phyloP scores from a whole-genome alignment of 345 rosid genomes.

The Garcia nutans region DNA sequence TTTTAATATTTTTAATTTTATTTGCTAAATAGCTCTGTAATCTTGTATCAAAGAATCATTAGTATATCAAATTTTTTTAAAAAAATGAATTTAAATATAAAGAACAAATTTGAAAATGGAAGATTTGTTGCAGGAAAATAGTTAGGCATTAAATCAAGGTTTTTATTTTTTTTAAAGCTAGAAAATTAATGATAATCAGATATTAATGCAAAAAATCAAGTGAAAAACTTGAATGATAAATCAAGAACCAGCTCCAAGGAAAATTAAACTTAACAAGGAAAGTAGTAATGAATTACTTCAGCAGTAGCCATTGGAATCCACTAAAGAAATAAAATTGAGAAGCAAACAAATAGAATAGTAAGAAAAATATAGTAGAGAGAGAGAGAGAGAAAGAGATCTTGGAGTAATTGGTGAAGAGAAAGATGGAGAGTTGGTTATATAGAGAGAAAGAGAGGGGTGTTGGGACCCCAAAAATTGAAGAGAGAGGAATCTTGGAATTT shows the following conservation, averaged over 20 bases:
- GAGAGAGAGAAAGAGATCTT: not conserved
- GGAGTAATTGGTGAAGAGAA: constrained; percentile 21
- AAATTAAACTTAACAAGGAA: not conserved
- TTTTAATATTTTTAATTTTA: too few species aligned
- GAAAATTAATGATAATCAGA: too few species aligned
- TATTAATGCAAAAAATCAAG: not conserved
- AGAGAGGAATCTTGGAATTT: too few species aligned
- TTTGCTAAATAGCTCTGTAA: too few species aligned
- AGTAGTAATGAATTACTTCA: constrained; percentile 39
- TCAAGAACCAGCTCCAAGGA: not conserved
- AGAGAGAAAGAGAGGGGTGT: constrained; percentile 10
- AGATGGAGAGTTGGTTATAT: constrained; percentile 37
- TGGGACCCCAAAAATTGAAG: too few species aligned
- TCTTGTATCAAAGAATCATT: too few species aligned
- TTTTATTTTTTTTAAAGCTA: too few species aligned
- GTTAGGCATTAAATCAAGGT: too few species aligned
- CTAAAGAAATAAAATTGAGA: not conserved
- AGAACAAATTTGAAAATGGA: too few species aligned
- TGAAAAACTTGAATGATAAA: not conserved
- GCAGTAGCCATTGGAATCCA: constrained; percentile 50
- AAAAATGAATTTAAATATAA: too few species aligned
- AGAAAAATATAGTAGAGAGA: not conserved
- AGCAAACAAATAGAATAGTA: not conserved
- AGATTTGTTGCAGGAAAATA: too few species aligned
- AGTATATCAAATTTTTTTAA: too few species aligned